phyloP scores from a whole-genome alignment of 805 yeast species.

The Cyberlindnera veronae region DNA sequence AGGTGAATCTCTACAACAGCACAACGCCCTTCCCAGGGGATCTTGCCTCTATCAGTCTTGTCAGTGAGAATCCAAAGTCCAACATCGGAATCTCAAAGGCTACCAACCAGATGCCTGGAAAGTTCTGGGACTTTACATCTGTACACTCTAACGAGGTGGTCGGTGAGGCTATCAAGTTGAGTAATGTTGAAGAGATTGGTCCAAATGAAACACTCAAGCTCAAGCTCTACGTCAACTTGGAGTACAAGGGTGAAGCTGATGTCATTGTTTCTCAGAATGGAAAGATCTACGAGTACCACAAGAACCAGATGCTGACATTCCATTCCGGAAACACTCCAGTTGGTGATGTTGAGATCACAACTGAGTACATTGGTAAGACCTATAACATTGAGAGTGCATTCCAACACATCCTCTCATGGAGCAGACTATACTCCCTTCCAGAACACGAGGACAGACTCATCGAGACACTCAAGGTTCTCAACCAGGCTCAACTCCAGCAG shows the following conservation, averaged over 20 bases:
- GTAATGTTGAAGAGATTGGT: slow-evolving; percentile 48
- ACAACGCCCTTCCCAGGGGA: slow-evolving; percentile 31
- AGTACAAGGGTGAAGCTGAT: slow-evolving; percentile 54
- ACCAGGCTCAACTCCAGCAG: slow-evolving; percentile 50
- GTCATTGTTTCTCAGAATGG: slow-evolving; percentile 46
- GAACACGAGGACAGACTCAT: slow-evolving; percentile 44
- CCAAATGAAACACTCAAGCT: slow-evolving; percentile 54
- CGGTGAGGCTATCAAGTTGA: slow-evolving; percentile 66
- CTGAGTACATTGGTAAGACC: slow-evolving; percentile 66
- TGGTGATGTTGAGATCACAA: slow-evolving; percentile 46
- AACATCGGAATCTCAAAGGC: slow-evolving; percentile 60
- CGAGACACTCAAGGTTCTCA: slow-evolving; percentile 45
- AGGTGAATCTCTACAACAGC: slow-evolving; percentile 31
- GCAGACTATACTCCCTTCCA: slow-evolving; percentile 33
- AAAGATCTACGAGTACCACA: slow-evolving; percentile 45
- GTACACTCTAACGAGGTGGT: slow-evolving; percentile 67
- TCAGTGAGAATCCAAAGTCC: slow-evolving; percentile 49
- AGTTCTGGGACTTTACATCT: slow-evolving; percentile 68
- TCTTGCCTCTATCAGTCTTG: slow-evolving; percentile 43
- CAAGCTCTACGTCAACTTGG: slow-evolving; percentile 60
- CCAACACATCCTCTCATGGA: slow-evolving; percentile 53
- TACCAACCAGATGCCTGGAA: slow-evolving; percentile 50
- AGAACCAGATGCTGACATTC: slow-evolving; percentile 44
- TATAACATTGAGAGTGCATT: slow-evolving; percentile 58
- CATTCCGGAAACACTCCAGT: slow-evolving; percentile 36